These are phyloP conservation scores for Capsicum pubescens DNA, from an alignment of 257 asterid species.

Conservation along the genomic window DNA sequence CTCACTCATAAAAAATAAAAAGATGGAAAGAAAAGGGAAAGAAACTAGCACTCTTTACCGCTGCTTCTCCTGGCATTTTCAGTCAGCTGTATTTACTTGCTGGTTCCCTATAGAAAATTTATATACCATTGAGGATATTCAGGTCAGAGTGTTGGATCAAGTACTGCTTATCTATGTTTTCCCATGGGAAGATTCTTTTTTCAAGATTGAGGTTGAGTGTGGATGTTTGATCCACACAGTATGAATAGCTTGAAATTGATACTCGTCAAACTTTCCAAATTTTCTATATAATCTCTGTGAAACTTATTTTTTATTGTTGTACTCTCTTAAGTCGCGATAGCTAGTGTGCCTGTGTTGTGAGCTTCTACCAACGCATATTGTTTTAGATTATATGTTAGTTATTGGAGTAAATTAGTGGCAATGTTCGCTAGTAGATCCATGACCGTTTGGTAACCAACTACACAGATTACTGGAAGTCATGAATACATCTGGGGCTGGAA, in stretches of 20 bases:
- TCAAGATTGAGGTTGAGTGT: slow-evolving; percentile 15
- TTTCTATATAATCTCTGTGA: neutral
- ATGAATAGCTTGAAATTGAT: neutral
- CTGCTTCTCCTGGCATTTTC: neutral
- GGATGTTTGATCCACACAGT: neutral
- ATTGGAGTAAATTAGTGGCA: neutral
- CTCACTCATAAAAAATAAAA: neutral
- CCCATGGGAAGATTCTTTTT: neutral
- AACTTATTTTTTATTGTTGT: neutral
- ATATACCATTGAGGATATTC: neutral
- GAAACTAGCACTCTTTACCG: neutral
- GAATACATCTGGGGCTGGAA: neutral
- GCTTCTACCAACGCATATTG: neutral
- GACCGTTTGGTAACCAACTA: neutral
- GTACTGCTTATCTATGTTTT: neutral
- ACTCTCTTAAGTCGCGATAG: neutral
- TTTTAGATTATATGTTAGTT: neutral
- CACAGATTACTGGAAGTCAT: slow-evolving; percentile 8
- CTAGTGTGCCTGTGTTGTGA: neutral
- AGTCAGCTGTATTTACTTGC: slow-evolving; percentile 1
- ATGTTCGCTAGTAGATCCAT: neutral
- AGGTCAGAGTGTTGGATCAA: neutral
- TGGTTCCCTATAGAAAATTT: neutral
- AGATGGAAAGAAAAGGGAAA: neutral
- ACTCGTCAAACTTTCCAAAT: neutral